These are phyloP conservation scores for Cystobasidium ongulense DNA, from an alignment of 768 basidiomycete species.

Conservation along the genomic window DNA sequence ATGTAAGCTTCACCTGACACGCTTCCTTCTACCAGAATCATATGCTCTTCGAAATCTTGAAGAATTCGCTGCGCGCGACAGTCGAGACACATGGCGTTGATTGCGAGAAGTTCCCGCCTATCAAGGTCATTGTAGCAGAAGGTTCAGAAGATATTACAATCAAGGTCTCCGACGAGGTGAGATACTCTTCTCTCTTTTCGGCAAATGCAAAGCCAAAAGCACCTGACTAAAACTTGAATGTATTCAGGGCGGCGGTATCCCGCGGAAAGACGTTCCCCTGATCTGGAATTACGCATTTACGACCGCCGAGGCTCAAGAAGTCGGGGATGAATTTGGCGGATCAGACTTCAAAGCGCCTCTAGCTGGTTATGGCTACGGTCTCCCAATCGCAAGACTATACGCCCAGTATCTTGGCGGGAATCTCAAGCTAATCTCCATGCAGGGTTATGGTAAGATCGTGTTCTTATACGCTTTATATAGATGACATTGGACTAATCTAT, in stretches of 20 bases:
- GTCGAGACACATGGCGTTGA: constrained; percentile 85
- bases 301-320: constrained; percentile 40
- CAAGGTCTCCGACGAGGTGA: constrained; percentile 82
- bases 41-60: constrained; percentile 92
- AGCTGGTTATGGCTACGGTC: constrained; percentile 78
- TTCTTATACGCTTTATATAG: neutral
- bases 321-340: constrained; percentile 46
- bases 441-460: constrained; percentile 52
- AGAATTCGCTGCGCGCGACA: constrained; percentile 93
- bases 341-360: constrained; percentile 94
- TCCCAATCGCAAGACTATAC: constrained; percentile 87
- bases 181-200: neutral
- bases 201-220: no score
- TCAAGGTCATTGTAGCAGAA: constrained; percentile 89
- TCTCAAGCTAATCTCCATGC: constrained; percentile 89
- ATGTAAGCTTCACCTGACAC: no score
- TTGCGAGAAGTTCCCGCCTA: constrained; percentile 73
- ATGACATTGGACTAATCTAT: constrained; percentile 1
- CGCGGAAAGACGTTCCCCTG: constrained; percentile 70
- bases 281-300: constrained; percentile 90
- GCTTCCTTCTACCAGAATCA: constrained; percentile 53
- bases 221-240: neutral
- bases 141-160: constrained; percentile 98
- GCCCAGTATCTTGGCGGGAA: constrained; percentile 84
- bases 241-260: constrained; percentile 70